Evolutionary conservation across 1,284 basidiomycete species (phyloP).

Genomic region (Cutaneotrichosporon dermatis): DNA sequence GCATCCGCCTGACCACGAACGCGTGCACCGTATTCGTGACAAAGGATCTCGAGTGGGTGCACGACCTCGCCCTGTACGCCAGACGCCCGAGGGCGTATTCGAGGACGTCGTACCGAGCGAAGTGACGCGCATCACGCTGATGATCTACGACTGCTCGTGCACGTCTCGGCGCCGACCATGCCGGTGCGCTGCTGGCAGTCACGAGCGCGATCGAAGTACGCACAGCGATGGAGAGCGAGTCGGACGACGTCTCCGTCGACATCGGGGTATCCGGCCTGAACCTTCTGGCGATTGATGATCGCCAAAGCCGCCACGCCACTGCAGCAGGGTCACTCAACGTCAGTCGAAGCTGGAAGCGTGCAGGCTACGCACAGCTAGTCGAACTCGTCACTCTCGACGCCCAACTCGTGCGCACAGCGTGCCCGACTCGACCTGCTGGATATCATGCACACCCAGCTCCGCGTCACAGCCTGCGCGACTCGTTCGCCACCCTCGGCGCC

Average conservation of each 20-base stretch:
- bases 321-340: conserved; percentile 19
- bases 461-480: conserved; percentile 48
- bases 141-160: conserved; percentile 64
- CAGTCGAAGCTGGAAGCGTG: conserved; percentile 59
- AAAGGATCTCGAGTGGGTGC: conserved; percentile 62
- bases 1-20: conserved; percentile 61
- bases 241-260: conserved; percentile 57
- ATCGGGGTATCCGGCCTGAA: conserved; percentile 53
- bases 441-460: conserved; percentile 27
- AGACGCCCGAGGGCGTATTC: conserved; percentile 91
- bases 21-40: conserved; percentile 64
- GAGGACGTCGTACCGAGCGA: conserved; percentile 90
- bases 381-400: conserved; percentile 57
- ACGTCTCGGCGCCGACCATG: conserved; percentile 58
- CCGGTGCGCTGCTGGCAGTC: conserved; percentile 63
- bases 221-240: conserved; percentile 67
- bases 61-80: conserved; percentile 62
- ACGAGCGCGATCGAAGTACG: conserved; percentile 63
- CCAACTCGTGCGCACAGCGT: conserved; percentile 40
- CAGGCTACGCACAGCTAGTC: conserved; percentile 61
- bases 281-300: conserved; percentile 63
- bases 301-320: conserved; percentile 41
- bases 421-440: conserved; percentile 29
- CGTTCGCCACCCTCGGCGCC: conserved; percentile 38
- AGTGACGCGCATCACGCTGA: conserved; percentile 65